Evolutionary conservation across 2,329 filamentous ascomycete genomes (phyloP).

Genomic region (Diplocarpon mali): DNA sequence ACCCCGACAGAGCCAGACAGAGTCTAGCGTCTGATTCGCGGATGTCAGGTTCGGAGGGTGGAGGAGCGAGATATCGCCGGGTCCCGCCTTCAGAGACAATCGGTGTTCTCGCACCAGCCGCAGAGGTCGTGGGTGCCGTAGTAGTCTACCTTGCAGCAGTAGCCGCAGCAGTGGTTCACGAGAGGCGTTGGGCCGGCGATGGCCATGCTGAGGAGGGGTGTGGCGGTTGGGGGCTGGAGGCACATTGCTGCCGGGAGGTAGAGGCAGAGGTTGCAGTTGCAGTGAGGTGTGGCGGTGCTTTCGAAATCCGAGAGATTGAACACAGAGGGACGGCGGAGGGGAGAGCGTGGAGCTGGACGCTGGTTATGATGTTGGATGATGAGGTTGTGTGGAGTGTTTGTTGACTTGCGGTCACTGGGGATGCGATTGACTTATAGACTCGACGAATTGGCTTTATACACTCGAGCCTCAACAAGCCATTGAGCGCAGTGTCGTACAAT

Average conservation of each 20-base stretch:
- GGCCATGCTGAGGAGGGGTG: slow-evolving; percentile 28
- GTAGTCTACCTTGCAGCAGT: slow-evolving; percentile 40
- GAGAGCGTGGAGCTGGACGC: too few species aligned
- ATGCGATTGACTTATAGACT: too few species aligned
- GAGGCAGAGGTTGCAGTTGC: neutral
- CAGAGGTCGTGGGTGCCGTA: slow-evolving; percentile 41
- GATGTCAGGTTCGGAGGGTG: neutral
- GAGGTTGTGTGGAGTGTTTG: too few species aligned
- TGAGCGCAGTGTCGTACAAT: too few species aligned
- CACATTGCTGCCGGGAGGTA: neutral
- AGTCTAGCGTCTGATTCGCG: neutral
- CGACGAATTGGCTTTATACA: too few species aligned
- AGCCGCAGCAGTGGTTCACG: slow-evolving; percentile 40
- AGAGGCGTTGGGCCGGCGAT: slow-evolving; percentile 34
- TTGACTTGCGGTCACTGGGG: too few species aligned
- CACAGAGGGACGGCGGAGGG: too few species aligned
- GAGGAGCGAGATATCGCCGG: neutral
- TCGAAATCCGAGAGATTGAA: too few species aligned
- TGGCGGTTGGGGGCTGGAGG: neutral
- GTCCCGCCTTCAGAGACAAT: slow-evolving; percentile 16
- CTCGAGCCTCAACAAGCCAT: too few species aligned
- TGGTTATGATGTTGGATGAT: too few species aligned
- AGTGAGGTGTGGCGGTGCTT: neutral
- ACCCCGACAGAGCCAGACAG: too few species aligned
- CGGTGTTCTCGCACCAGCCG: slow-evolving; percentile 32